A percentile compares a stretch with the other conserved stretches of the same genome.
These are phyloP conservation scores for Chaetomium strumarium DNA, from an alignment of 2,329 filamentous ascomycete species.

Conservation along the genomic window DNA sequence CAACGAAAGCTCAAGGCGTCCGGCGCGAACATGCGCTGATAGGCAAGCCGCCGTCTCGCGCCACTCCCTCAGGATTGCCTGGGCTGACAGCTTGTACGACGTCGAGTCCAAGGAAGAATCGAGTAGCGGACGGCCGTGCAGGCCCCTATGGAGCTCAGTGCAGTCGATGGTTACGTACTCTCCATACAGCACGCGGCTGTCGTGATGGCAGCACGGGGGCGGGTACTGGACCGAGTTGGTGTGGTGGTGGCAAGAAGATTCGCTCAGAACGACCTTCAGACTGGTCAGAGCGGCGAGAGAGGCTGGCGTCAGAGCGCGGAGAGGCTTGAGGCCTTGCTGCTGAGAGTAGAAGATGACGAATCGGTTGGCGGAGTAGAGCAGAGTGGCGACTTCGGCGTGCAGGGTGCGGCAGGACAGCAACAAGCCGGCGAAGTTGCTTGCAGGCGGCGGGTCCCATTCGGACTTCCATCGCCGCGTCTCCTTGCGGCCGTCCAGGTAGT, in stretches of 20 bases:
- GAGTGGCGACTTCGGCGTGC: not conserved
- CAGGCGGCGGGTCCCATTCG: not conserved
- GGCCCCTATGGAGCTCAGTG: not conserved
- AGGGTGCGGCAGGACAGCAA: conserved; percentile 1
- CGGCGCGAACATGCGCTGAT: not conserved
- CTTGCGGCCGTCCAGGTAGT: conserved; percentile 4
- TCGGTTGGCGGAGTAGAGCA: conserved; percentile 1
- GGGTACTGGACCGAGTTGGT: not conserved
- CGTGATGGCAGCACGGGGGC: not conserved
- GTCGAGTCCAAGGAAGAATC: not conserved
- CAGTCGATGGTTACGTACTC: not conserved
- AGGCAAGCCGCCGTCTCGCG: not conserved
- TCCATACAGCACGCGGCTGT: not conserved
- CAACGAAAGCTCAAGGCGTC: not conserved
- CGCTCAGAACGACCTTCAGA: conserved; percentile 1
- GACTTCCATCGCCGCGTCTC: not conserved
- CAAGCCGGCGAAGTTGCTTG: conserved; percentile 1
- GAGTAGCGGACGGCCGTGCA: not conserved
- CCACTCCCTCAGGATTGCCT: not conserved
- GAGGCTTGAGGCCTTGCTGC: not conserved
- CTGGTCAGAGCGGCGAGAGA: not conserved
- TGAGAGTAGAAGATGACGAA: not conserved
- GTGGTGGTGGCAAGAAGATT: not conserved
- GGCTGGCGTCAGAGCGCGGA: not conserved
- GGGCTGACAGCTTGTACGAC: not conserved